Conservation (phyloP, 176 grass and related monocot genomes). For the Typha latifolia region DNA sequence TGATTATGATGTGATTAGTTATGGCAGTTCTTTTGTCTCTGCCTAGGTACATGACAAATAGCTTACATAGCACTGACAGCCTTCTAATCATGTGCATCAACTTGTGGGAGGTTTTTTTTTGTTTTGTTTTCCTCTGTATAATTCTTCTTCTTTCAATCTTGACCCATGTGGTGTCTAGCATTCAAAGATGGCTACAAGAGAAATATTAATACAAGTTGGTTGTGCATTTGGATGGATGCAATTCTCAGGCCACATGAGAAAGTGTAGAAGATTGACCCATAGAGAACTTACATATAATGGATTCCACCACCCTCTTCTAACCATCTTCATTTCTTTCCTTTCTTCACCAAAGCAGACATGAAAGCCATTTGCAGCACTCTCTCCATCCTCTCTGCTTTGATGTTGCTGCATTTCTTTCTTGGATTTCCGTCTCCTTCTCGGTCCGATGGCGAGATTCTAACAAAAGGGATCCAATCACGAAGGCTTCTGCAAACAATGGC, state of each 20-base stretch:
- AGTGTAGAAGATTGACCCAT: neutral
- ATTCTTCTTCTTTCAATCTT: neutral
- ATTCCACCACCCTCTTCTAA: constrained; percentile 17
- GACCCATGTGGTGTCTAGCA: neutral
- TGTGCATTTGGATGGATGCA: neutral
- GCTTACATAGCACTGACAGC: neutral
- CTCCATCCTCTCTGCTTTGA: constrained; percentile 21
- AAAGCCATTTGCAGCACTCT: constrained; percentile 16
- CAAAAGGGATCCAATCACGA: constrained; percentile 21
- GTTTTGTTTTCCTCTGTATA: neutral
- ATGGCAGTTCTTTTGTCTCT: neutral
- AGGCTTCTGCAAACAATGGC: constrained; percentile 27
- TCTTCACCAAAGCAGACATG: constrained; percentile 13
- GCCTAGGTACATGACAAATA: neutral
- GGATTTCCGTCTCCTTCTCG: constrained; percentile 20
- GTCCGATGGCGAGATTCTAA: neutral
- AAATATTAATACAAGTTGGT: constrained; percentile 3
- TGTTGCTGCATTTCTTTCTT: constrained; percentile 39
- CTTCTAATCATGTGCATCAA: constrained; percentile 3
- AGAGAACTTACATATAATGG: neutral
- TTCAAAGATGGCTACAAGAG: neutral
- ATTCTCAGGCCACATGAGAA: neutral
- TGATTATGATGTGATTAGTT: neutral
- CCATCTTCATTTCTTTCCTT: constrained; percentile 15
- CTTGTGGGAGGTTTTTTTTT: neutral